Percentiles rank a stretch among this genome's conserved stretches.
These are phyloP conservation scores for Coemansia sp. DNA, from an alignment of 192 early-diverging fungal species.

Conservation along the genomic window DNA sequence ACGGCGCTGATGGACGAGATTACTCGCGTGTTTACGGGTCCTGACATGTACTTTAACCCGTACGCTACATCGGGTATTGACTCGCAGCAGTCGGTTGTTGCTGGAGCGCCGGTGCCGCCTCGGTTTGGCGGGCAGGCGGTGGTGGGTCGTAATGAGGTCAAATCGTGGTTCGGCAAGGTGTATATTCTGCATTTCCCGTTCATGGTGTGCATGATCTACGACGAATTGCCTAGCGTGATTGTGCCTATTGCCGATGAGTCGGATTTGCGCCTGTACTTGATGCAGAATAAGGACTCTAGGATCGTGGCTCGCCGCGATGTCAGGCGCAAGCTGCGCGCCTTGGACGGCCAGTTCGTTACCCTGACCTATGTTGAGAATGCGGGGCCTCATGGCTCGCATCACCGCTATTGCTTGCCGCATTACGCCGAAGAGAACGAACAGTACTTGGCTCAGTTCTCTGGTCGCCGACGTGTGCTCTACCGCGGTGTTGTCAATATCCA, in stretches of 20 bases:
- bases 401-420: slow-evolving; percentile 42
- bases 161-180: slow-evolving; percentile 61
- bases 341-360: slow-evolving; percentile 61
- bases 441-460: slow-evolving; percentile 44
- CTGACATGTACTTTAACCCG: slow-evolving; percentile 67
- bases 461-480: slow-evolving; percentile 39
- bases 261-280: slow-evolving; percentile 55
- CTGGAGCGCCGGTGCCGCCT: background rate
- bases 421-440: slow-evolving; percentile 34
- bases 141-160: slow-evolving; percentile 41
- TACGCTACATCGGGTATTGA: slow-evolving; percentile 16
- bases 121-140: background rate
- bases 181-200: slow-evolving; percentile 68
- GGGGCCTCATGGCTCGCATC: slow-evolving; percentile 20
- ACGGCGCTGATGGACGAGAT: slow-evolving; percentile 51
- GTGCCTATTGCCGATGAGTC: slow-evolving; percentile 54
- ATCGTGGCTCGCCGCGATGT: slow-evolving; percentile 53
- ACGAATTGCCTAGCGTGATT: slow-evolving; percentile 56
- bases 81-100: background rate
- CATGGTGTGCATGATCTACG: slow-evolving; percentile 64
- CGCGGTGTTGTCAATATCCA: slow-evolving; percentile 49
- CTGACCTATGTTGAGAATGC: slow-evolving; percentile 51
- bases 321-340: slow-evolving; percentile 56
- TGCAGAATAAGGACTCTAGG: slow-evolving; percentile 54
- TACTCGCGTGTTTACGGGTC: slow-evolving; percentile 54